Percentiles rank a stretch among this genome's conserved stretches.
phyloP scores from a whole-genome alignment of 129 eudicot genomes.

The Flaveria trinervia region DNA sequence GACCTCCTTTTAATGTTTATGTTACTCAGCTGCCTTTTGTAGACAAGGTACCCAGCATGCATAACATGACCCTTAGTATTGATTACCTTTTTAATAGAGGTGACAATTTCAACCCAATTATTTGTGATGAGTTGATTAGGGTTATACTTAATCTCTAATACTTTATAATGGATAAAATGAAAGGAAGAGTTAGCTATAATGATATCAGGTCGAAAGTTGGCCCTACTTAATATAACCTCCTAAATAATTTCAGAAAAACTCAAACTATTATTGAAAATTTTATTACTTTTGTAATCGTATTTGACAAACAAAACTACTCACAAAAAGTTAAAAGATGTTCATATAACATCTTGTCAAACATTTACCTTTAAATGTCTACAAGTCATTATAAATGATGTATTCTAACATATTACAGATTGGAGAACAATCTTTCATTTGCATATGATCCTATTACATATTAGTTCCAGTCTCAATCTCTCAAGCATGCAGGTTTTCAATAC shows the following conservation, averaged over 20 bases:
- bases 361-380: too few species aligned
- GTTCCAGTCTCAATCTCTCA: background rate
- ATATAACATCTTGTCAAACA: background rate
- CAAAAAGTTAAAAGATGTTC: background rate
- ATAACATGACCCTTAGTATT: background rate
- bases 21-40: background rate
- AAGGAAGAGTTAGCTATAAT: background rate
- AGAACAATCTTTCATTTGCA: background rate
- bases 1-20: background rate
- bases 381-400: too few species aligned
- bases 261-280: background rate
- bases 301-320: background rate
- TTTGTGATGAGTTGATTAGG: background rate
- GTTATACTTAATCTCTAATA: too few species aligned
- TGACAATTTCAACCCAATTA: background rate
- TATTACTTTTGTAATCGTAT: background rate
- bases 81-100: background rate
- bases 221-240: background rate
- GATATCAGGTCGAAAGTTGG: background rate
- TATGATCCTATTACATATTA: background rate
- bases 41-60: background rate
- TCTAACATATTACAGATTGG: background rate
- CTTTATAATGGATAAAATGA: too few species aligned
- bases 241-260: background rate
- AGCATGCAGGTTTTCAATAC: constrained; percentile 53